A percentile compares a stretch with the other conserved stretches of the same genome.
phyloP scores from a whole-genome alignment of 2,329 filamentous ascomycete genomes.

The Phoma sp. region DNA sequence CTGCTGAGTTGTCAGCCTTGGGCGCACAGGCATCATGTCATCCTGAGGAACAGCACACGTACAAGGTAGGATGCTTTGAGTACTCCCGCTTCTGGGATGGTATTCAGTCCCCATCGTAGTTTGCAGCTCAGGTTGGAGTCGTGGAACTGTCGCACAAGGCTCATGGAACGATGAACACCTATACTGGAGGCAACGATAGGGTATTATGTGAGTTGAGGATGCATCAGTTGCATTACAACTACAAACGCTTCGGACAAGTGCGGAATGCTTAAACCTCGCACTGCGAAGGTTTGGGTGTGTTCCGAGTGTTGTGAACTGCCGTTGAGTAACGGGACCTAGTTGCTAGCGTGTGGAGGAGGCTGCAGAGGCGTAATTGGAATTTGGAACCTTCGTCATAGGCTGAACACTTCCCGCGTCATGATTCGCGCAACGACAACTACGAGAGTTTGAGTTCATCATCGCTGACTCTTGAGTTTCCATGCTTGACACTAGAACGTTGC shows the following conservation, averaged over 20 bases:
- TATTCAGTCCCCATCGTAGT: background rate
- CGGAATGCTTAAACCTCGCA: too few species aligned
- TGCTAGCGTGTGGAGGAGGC: slow-evolving; percentile 1
- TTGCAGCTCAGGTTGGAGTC: background rate
- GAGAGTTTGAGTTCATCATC: background rate
- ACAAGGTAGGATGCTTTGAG: background rate
- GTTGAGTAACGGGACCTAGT: background rate
- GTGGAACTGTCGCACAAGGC: background rate
- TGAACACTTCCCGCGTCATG: background rate
- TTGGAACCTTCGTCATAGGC: background rate
- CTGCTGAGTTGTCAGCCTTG: background rate
- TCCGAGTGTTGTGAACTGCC: background rate
- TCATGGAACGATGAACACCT: too few species aligned
- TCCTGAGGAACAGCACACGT: background rate
- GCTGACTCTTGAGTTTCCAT: background rate
- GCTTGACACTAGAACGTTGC: background rate
- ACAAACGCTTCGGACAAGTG: background rate
- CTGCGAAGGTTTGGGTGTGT: too few species aligned
- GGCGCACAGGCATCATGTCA: background rate
- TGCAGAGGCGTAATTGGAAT: background rate
- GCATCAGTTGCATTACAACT: too few species aligned
- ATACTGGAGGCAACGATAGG: too few species aligned
- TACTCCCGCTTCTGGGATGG: background rate
- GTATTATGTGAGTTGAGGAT: too few species aligned
- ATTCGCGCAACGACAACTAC: background rate